Conservation (phyloP, 2,329 filamentous ascomycete species). For the Pseudogymnoascus sp. region DNA sequence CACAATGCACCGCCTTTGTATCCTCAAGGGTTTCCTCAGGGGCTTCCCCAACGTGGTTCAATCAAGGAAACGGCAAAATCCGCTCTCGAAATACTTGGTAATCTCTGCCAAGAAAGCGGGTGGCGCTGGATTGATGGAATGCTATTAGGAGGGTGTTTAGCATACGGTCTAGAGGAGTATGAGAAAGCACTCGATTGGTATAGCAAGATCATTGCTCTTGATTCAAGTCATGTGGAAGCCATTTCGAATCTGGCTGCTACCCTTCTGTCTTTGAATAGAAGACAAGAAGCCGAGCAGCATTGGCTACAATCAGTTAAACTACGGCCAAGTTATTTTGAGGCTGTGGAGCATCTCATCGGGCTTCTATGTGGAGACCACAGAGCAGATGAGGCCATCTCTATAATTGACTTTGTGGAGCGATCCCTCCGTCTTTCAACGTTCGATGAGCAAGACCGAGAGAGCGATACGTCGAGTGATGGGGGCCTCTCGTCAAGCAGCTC, state of each 20-base stretch:
- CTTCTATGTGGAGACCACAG: slow-evolving; percentile 76
- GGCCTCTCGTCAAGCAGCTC: slow-evolving; percentile 26
- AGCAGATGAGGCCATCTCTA: slow-evolving; percentile 73
- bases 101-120: slow-evolving; percentile 68
- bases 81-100: slow-evolving; percentile 65
- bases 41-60: not conserved
- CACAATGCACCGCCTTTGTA: not conserved
- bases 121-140: slow-evolving; percentile 94
- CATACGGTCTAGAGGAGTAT: slow-evolving; percentile 83
- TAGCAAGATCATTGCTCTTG: slow-evolving; percentile 51
- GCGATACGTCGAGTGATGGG: slow-evolving; percentile 51
- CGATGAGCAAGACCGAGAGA: slow-evolving; percentile 46
- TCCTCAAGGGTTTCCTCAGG: not conserved
- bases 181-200: slow-evolving; percentile 71
- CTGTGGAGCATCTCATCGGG: slow-evolving; percentile 87
- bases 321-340: slow-evolving; percentile 85
- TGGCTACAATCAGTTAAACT: slow-evolving; percentile 81
- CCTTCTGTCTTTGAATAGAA: slow-evolving; percentile 72
- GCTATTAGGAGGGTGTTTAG: slow-evolving; percentile 80
- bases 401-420: slow-evolving; percentile 79
- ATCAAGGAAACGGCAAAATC: slow-evolving; percentile 44
- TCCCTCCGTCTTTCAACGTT: slow-evolving; percentile 49
- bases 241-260: slow-evolving; percentile 90
- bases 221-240: slow-evolving; percentile 72
- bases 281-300: slow-evolving; percentile 74